Percentiles rank a stretch among this genome's conserved stretches.
Conservation (phyloP, 2,329 filamentous ascomycete genomes). For the Talaromyces sp. region DNA sequence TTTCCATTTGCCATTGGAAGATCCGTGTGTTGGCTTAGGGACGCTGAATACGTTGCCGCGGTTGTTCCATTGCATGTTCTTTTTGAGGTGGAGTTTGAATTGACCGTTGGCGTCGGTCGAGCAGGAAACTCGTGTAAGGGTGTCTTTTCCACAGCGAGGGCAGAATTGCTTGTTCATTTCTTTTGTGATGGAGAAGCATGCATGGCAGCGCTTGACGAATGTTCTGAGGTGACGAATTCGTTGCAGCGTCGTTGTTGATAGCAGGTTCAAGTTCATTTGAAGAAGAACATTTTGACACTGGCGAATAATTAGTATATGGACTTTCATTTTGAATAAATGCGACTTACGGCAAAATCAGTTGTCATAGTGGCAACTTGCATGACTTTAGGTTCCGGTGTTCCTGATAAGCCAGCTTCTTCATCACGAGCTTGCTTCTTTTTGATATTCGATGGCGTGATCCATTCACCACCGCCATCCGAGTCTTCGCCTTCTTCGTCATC, state of each 20-base stretch:
- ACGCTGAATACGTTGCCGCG: conserved; percentile 89
- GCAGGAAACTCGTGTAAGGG: conserved; percentile 80
- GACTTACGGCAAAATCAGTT: conserved; percentile 84
- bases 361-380: conserved; percentile 91
- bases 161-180: conserved; percentile 92
- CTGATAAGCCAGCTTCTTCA: conserved; percentile 49
- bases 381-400: conserved; percentile 57
- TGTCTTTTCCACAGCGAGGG: conserved; percentile 81
- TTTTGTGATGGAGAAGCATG: conserved; percentile 81
- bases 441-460: conserved; percentile 94
- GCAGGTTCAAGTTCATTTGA: conserved; percentile 88
- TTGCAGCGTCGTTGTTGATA: conserved; percentile 70
- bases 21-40: conserved; percentile 82
- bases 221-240: conserved; percentile 83
- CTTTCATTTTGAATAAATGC: neutral
- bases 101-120: conserved; percentile 76
- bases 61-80: conserved; percentile 95
- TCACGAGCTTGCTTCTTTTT: conserved; percentile 77
- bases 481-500: conserved; percentile 35
- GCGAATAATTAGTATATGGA: neutral
- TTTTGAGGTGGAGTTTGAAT: conserved; percentile 84
- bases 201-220: conserved; percentile 89
- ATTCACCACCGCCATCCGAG: conserved; percentile 58
- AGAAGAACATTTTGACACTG: conserved; percentile 80
- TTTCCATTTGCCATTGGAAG: conserved; percentile 70